Percentiles rank a stretch among this genome's conserved stretches.
Conservation (phyloP, 108 stramenopile species). For the Nannochloropsis gaditana region DNA sequence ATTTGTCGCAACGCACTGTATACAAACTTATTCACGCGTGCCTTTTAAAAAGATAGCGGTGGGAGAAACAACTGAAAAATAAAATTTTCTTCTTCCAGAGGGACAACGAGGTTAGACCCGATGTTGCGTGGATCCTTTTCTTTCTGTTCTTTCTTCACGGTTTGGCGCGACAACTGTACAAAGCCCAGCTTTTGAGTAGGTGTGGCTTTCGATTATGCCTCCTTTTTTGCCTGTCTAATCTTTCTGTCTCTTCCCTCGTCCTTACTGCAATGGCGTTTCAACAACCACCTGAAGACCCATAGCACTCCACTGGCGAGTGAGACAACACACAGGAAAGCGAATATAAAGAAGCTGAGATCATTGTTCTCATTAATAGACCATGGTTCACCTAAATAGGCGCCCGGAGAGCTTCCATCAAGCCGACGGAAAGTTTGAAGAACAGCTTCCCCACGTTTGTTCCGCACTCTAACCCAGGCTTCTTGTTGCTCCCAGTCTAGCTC, state of each 20-base stretch:
- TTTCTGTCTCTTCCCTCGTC: background rate
- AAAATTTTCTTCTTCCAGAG: too few relatives aligned
- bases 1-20: too few relatives aligned
- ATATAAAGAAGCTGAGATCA: slow-evolving; percentile 18
- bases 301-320: background rate
- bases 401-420: background rate
- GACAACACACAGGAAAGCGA: background rate
- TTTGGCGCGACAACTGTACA: too few relatives aligned
- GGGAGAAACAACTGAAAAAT: too few relatives aligned
- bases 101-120: too few relatives aligned
- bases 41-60: too few relatives aligned
- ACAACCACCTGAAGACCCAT: background rate
- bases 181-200: too few relatives aligned
- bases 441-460: background rate
- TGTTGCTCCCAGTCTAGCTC: slow-evolving; percentile 7
- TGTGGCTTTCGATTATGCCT: background rate
- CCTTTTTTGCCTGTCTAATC: background rate
- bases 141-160: background rate
- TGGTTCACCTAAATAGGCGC: background rate
- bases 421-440: background rate
- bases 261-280: background rate
- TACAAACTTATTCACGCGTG: too few relatives aligned
- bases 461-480: background rate
- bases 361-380: background rate
- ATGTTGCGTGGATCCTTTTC: background rate